Base-by-base conservation (phyloP, 306 rosid species). In the Castanopsis chinensis region DNA sequence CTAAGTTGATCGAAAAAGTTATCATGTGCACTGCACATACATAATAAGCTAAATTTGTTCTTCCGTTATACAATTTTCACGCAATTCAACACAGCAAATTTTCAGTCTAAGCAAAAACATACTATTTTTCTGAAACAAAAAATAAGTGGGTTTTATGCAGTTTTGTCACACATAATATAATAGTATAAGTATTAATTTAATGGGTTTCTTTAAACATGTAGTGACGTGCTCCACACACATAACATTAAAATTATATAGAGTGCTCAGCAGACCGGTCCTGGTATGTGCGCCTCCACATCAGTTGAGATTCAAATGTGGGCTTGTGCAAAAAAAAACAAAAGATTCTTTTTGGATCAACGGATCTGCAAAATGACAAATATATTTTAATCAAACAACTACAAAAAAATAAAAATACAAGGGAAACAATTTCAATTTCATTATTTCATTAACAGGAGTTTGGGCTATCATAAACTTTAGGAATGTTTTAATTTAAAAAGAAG, bases 361-460 rank as follows among this genome's bases (percentile, higher is more conserved):
- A 96, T 83, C 99, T 96, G 93, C 92, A 93, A 82, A 76, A 85
- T 55, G 5, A 37, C 28, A 41, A 41, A 41, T 45, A 74, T 20
- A 52, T 28, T 54, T 67, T 75, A 70, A 75, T 67, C 25, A 78
- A 63, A 33, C 6, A 71, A 30, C 56, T 3, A 18, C 2, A 71
- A 55, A 51, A 51, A 74, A 54, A 74, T 30, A 21, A 41, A 41
- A 41, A 41, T 59, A 37, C 19, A 71, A 17, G 56, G 60, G 56
- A 74, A 19, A 71, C 65, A 21, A 54, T 54, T 53, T 28, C 67
- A 84, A 97, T 81, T 89, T 87, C 92, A 93, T 93, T 92, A 96
- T 93, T 79, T 93, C 99, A 86, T 96, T 97, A 37, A 96, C 97
- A 70, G 99, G 99, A 76, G 98, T 87, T 87, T 93, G 90, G n/a